These are phyloP conservation scores for Plectranthus barbatus DNA, from an alignment of 257 asterid species.

Conservation along the genomic window DNA sequence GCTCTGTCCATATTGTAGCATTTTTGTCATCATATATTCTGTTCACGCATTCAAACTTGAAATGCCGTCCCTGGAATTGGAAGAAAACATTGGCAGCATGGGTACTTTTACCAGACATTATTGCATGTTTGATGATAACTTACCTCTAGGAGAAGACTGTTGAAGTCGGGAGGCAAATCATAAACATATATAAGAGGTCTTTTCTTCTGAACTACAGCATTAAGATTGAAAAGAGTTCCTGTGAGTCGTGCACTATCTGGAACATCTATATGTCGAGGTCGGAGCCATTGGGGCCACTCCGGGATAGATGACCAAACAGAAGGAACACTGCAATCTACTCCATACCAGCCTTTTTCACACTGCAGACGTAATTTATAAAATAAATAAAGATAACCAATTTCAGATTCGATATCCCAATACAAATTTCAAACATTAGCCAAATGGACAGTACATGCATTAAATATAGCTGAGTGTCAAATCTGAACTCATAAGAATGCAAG, in stretches of 20 bases:
- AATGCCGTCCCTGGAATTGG: slow-evolving; percentile 72
- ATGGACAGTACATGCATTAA: not conserved
- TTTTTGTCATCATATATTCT: slow-evolving; percentile 75
- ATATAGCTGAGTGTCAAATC: not conserved
- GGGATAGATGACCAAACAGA: slow-evolving; percentile 60
- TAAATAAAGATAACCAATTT: not conserved
- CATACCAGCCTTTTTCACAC: slow-evolving; percentile 91
- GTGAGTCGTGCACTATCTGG: slow-evolving; percentile 35
- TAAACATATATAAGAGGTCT: slow-evolving; percentile 88
- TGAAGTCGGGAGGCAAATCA: slow-evolving; percentile 84
- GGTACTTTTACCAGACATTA: not conserved
- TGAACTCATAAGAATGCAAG: not conserved
- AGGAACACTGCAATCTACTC: slow-evolving; percentile 88
- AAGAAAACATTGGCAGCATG: not conserved
- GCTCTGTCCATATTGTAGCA: slow-evolving; percentile 82
- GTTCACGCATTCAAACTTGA: slow-evolving; percentile 73
- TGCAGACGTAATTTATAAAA: too few species aligned
- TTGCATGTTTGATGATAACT: not conserved
- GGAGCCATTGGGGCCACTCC: slow-evolving; percentile 90
- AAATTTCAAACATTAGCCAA: not conserved
- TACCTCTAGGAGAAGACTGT: slow-evolving; percentile 86
- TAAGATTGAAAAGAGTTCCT: slow-evolving; percentile 33
- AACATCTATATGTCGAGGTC: slow-evolving; percentile 59
- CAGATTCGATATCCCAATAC: not conserved
- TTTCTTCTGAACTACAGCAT: slow-evolving; percentile 63